These are phyloP conservation scores for Pseudisothecium myosuroides DNA, from an alignment of 225 moss, liverwort and hornwort genomes.

Conservation along the genomic window DNA sequence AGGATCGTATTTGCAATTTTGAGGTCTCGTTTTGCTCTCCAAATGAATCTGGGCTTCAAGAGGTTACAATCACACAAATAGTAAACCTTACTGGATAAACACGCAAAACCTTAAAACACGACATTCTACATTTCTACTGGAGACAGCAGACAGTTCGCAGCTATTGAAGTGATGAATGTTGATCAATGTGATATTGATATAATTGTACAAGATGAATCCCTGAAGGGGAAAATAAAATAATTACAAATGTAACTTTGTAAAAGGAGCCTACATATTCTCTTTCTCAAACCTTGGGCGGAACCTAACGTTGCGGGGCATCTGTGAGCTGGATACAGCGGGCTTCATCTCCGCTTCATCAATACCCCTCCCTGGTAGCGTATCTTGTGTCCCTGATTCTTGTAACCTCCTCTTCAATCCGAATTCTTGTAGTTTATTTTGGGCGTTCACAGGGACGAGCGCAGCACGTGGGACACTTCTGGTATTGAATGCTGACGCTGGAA, in stretches of 20 bases:
- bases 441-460: constrained; percentile 30
- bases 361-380: neutral
- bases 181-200: constrained; percentile 10
- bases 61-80: no score
- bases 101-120: neutral
- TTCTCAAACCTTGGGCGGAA: constrained; percentile 21
- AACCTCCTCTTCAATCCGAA: constrained; percentile 25
- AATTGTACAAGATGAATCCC: constrained; percentile 10
- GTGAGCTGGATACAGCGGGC: constrained; percentile 1
- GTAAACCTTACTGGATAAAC: neutral
- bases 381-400: constrained; percentile 19
- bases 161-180: neutral
- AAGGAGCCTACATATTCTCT: constrained; percentile 23
- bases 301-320: constrained; percentile 14
- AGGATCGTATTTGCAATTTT: no score
- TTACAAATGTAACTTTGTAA: neutral
- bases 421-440: constrained; percentile 17
- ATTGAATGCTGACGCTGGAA: constrained; percentile 3
- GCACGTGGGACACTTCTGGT: constrained; percentile 17
- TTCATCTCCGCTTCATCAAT: constrained; percentile 1
- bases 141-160: neutral
- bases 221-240: neutral
- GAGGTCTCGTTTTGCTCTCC: no score
- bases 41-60: neutral
- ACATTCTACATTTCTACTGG: neutral